These are phyloP conservation scores for Tricholoma saponaceum DNA, from an alignment of 768 basidiomycete species.

Conservation along the genomic window DNA sequence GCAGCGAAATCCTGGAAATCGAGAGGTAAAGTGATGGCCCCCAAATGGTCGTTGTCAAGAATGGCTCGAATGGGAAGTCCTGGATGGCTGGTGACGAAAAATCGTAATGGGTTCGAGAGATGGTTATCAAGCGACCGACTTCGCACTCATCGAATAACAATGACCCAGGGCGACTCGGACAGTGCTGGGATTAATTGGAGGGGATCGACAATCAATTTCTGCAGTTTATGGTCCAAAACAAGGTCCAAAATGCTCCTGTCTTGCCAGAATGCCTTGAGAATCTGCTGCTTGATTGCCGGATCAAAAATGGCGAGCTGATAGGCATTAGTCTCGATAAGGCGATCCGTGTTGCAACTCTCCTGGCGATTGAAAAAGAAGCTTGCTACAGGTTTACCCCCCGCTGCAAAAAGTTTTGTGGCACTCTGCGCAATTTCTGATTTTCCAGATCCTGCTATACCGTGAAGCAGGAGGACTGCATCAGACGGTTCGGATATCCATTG, in stretches of 20 bases:
- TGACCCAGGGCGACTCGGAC: background rate
- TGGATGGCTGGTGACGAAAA: background rate
- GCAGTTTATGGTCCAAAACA: background rate
- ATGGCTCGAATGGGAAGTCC: background rate
- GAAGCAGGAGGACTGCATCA: background rate
- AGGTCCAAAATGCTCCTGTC: background rate
- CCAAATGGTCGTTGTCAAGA: background rate
- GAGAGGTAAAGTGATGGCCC: background rate
- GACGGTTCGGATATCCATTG: background rate
- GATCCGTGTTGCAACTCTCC: background rate
- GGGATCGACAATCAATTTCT: background rate
- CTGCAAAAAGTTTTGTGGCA: background rate
- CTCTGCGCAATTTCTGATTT: background rate
- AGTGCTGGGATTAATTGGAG: background rate
- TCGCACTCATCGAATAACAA: background rate
- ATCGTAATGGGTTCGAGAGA: background rate
- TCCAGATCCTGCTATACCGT: background rate
- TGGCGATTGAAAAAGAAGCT: background rate
- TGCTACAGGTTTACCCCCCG: background rate
- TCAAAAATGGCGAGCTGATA: background rate
- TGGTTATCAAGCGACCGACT: background rate
- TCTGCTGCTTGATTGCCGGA: background rate
- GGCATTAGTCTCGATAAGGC: background rate
- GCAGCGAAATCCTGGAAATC: background rate
- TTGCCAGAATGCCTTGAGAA: background rate